A percentile compares a stretch with the other conserved stretches of the same genome.
These are phyloP conservation scores for Fragilaria radians DNA, from an alignment of 108 stramenopile genomes.

Conservation along the genomic window DNA sequence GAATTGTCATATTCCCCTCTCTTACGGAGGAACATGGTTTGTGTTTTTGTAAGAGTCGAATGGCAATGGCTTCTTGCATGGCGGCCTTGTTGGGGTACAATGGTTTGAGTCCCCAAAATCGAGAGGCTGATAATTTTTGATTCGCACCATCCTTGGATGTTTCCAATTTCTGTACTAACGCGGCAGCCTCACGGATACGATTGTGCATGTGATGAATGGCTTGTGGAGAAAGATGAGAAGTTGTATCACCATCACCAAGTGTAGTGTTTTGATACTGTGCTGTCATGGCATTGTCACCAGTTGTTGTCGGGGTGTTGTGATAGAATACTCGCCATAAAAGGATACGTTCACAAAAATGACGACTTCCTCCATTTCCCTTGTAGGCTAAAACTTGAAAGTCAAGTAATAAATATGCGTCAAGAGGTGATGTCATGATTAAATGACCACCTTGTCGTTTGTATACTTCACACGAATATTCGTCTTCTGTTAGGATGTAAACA, in stretches of 20 bases:
- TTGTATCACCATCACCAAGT: no score
- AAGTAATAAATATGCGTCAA: slow-evolving; percentile 60
- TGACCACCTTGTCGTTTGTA: slow-evolving; percentile 60
- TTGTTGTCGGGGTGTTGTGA: no score
- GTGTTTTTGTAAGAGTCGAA: slow-evolving; percentile 39
- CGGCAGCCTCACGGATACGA: slow-evolving; percentile 36
- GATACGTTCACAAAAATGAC: no score
- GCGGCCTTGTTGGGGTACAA: slow-evolving; percentile 12
- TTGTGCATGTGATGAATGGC: no score
- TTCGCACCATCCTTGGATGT: slow-evolving; percentile 10
- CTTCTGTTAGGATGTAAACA: slow-evolving; percentile 27
- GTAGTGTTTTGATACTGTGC: no score
- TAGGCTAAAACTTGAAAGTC: no score
- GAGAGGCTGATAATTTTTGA: neutral
- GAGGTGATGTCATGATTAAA: no score
- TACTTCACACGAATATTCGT: slow-evolving; percentile 7
- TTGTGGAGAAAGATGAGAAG: no score
- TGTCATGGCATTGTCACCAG: no score
- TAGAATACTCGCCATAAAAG: no score
- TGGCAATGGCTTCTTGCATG: slow-evolving; percentile 25
- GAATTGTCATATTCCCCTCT: slow-evolving; percentile 44
- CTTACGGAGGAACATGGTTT: slow-evolving; percentile 36
- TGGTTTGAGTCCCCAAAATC: neutral
- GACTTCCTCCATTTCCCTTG: no score
- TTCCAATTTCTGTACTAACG: slow-evolving; percentile 48